Percentiles rank a stretch among this genome's conserved stretches.
These are phyloP conservation scores for Blastobotrys illinoisensis DNA, from an alignment of 1,139 yeast genomes.

Conservation along the genomic window DNA sequence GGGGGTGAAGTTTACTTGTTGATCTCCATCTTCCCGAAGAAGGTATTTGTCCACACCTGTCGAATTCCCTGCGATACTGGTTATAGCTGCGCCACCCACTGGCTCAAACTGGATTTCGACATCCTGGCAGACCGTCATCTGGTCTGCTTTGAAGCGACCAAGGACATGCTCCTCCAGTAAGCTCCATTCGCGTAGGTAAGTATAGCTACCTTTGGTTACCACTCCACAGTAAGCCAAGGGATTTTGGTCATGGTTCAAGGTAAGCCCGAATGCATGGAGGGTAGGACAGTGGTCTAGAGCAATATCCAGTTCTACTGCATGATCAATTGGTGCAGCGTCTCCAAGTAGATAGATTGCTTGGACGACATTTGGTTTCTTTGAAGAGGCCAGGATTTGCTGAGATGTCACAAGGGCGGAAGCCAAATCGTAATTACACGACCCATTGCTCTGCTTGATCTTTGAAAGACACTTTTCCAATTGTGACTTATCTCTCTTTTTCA, in stretches of 20 bases:
- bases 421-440: constrained; percentile 6
- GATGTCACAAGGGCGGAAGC: not conserved
- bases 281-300: not conserved
- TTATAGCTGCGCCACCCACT: constrained; percentile 12
- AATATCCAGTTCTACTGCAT: not conserved
- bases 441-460: constrained; percentile 1
- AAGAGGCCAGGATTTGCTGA: not conserved
- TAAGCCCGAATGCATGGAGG: constrained; percentile 15
- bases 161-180: constrained; percentile 10
- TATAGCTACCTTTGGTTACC: constrained; percentile 13
- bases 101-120: constrained; percentile 16
- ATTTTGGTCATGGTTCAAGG: constrained; percentile 14
- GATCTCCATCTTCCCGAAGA: constrained; percentile 9
- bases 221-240: constrained; percentile 8
- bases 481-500: constrained; percentile 1
- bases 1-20: not conserved
- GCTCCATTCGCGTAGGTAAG: constrained; percentile 15
- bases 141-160: constrained; percentile 14
- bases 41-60: constrained; percentile 10
- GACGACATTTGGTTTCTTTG: not conserved
- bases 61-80: constrained; percentile 13
- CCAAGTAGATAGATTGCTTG: not conserved
- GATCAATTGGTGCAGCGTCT: not conserved
- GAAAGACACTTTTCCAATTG: constrained; percentile 1
- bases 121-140: constrained; percentile 12